Percentiles rank a stretch among this genome's conserved stretches.
These are phyloP conservation scores for Haberlea rhodopensis DNA, from an alignment of 257 asterid species.

Conservation along the genomic window DNA sequence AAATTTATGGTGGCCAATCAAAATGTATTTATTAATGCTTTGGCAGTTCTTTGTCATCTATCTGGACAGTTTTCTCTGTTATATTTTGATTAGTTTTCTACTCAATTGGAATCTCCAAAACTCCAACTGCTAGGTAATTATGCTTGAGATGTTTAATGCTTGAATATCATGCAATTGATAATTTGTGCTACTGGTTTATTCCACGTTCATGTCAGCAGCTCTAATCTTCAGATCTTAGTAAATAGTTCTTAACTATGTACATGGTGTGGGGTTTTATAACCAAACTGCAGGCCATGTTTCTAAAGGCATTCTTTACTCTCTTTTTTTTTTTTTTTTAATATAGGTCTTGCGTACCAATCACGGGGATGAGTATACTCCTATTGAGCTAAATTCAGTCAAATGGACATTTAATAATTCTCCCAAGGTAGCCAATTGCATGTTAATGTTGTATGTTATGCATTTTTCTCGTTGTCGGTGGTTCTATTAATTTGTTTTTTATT, in stretches of 20 bases:
- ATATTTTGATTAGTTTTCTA: no score
- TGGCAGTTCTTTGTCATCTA: not conserved
- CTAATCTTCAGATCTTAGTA: not conserved
- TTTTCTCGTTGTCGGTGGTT: no score
- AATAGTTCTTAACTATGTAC: no score
- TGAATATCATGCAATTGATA: not conserved
- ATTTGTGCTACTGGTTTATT: not conserved
- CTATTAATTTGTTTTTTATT: constrained; percentile 9
- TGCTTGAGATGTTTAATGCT: not conserved
- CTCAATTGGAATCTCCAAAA: no score
- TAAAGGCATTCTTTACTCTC: constrained; percentile 1
- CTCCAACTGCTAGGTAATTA: no score
- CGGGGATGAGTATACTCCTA: constrained; percentile 54
- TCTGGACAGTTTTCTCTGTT: no score
- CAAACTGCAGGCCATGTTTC: no score
- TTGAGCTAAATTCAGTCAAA: constrained; percentile 63
- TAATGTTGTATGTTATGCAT: constrained; percentile 16
- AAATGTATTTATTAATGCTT: constrained; percentile 3
- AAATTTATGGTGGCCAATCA: not conserved
- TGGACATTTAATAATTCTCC: constrained; percentile 66
- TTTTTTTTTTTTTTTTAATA: no score
- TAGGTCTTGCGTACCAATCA: constrained; percentile 82
- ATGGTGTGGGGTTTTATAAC: no score
- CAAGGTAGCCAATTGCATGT: constrained; percentile 63
- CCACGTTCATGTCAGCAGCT: not conserved